phyloP scores from a whole-genome alignment of 2,329 filamentous ascomycete species.

The Chrysosporium queenslandicum region DNA sequence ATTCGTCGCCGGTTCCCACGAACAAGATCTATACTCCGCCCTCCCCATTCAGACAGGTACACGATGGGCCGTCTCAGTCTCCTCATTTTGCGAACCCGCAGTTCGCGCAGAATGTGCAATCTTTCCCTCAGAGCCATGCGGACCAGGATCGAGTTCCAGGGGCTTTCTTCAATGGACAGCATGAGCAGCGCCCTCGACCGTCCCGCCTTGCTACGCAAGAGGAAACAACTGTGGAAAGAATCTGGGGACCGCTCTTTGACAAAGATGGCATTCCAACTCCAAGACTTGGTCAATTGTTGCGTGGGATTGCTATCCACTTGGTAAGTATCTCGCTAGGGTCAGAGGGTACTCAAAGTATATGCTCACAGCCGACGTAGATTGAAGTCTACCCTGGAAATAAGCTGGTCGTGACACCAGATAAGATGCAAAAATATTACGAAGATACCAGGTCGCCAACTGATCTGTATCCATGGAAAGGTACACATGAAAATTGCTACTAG shows the following conservation, averaged over 20 bases:
- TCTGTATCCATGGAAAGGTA: constrained; percentile 58
- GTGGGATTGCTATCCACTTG: constrained; percentile 63
- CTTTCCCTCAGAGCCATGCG: constrained; percentile 11
- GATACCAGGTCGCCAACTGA: constrained; percentile 56
- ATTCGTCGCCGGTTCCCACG: not conserved
- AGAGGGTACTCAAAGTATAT: not conserved
- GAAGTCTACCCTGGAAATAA: constrained; percentile 59
- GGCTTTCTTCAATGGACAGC: constrained; percentile 30
- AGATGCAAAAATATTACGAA: constrained; percentile 64
- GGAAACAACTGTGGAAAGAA: constrained; percentile 54
- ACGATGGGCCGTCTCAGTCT: constrained; percentile 19
- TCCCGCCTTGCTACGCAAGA: constrained; percentile 37
- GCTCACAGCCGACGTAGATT: constrained; percentile 40
- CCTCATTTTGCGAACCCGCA: constrained; percentile 20
- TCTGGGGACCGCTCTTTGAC: constrained; percentile 69
- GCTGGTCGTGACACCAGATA: constrained; percentile 63
- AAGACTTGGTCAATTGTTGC: constrained; percentile 59
- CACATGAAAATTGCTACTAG: constrained; percentile 10
- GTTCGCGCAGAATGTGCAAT: constrained; percentile 20
- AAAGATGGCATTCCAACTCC: constrained; percentile 55
- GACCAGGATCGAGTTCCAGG: constrained; percentile 22
- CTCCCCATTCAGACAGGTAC: constrained; percentile 35
- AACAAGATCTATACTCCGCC: constrained; percentile 45
- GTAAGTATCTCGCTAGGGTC: constrained; percentile 38
- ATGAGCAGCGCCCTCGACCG: constrained; percentile 32